Evolutionary conservation across 2,329 filamentous ascomycete species (phyloP).

Genomic region (Mycosphaerella arachidis): DNA sequence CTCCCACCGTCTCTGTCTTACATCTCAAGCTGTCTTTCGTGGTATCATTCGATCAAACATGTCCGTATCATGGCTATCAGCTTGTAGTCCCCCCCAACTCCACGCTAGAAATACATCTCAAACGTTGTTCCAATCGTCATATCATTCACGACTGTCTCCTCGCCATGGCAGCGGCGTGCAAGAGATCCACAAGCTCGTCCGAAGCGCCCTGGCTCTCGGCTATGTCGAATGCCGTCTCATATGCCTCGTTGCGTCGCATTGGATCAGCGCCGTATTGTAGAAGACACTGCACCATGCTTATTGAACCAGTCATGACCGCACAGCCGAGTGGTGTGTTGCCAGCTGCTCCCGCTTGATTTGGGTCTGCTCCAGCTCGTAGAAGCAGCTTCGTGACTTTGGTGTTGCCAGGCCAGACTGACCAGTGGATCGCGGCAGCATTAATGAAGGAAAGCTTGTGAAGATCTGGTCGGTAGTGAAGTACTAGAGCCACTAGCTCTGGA

Average conservation of each 20-base stretch:
- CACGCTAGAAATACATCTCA: neutral
- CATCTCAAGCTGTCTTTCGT: neutral
- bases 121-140: neutral
- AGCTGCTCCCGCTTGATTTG: constrained; percentile 25
- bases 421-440: constrained; percentile 28
- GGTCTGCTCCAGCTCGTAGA: constrained; percentile 27
- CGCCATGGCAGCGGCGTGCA: constrained; percentile 7
- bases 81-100: neutral
- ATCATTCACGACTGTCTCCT: neutral
- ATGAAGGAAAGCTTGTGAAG: constrained; percentile 28
- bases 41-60: neutral
- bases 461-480: constrained; percentile 27
- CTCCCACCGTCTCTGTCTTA: neutral
- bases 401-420: constrained; percentile 28
- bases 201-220: constrained; percentile 18
- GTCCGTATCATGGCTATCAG: neutral
- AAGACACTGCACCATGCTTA: constrained; percentile 24
- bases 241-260: constrained; percentile 22
- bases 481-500: constrained; percentile 21
- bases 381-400: constrained; percentile 25
- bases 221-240: constrained; percentile 25
- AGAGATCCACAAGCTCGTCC: constrained; percentile 14
- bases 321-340: constrained; percentile 31
- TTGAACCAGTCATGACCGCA: constrained; percentile 24
- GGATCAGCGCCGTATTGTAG: constrained; percentile 27